Percentiles rank a stretch among this genome's conserved stretches.
These are phyloP conservation scores for Beauveria asiatica DNA, from an alignment of 2,329 filamentous ascomycete species.

Conservation along the genomic window DNA sequence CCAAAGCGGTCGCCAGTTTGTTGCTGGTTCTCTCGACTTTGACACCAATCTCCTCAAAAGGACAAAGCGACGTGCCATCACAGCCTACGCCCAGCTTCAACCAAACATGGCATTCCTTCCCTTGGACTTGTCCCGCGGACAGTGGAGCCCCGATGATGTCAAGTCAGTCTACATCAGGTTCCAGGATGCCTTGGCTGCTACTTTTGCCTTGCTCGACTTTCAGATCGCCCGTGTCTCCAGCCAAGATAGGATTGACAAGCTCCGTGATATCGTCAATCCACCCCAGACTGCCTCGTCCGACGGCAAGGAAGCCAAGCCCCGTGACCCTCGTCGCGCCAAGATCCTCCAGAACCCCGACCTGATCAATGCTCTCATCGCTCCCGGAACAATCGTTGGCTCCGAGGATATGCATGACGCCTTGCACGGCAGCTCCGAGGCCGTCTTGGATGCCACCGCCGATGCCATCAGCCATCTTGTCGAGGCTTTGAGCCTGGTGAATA, in stretches of 20 bases:
- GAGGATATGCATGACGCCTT: constrained; percentile 26
- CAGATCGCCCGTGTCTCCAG: constrained; percentile 26
- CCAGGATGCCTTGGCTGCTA: constrained; percentile 26
- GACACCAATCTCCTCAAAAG: constrained; percentile 20
- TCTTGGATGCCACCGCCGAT: constrained; percentile 15
- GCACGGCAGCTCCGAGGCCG: constrained; percentile 20
- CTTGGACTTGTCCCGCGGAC: constrained; percentile 36
- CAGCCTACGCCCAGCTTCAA: constrained; percentile 27
- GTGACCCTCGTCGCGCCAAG: constrained; percentile 19
- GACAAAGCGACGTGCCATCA: constrained; percentile 22
- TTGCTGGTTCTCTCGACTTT: constrained; percentile 17
- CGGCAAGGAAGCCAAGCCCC: constrained; percentile 10
- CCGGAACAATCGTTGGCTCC: constrained; percentile 26
- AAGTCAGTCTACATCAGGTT: constrained; percentile 26
- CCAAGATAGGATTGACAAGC: constrained; percentile 14
- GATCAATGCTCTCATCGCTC: constrained; percentile 28
- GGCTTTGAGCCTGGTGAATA: constrained; percentile 22
- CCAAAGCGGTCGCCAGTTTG: constrained; percentile 20
- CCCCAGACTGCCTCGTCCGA: neutral
- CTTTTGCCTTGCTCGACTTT: constrained; percentile 32
- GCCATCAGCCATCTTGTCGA: constrained; percentile 11
- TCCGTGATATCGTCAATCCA: neutral
- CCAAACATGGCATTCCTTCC: constrained; percentile 35
- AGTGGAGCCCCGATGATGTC: constrained; percentile 37
- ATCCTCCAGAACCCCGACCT: constrained; percentile 25